Evolutionary conservation across 805 yeast genomes (phyloP).

Genomic region (Candida broadrunensis): DNA sequence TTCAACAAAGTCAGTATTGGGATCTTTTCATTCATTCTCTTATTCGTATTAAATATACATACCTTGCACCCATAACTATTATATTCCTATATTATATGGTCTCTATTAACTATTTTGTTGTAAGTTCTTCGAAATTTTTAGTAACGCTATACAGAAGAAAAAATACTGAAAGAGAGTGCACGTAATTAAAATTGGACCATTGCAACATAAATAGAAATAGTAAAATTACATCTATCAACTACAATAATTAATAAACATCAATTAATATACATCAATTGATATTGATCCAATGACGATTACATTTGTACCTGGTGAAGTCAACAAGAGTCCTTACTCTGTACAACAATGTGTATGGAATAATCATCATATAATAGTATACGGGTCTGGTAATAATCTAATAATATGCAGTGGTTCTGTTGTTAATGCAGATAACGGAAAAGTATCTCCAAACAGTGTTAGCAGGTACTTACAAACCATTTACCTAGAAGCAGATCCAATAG

Average conservation of each 20-base stretch:
- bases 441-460: slow-evolving; percentile 2
- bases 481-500: slow-evolving; percentile 60
- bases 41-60: slow-evolving; percentile 17
- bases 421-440: slow-evolving; percentile 3
- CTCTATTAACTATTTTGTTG: no score
- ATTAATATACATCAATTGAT: not conserved
- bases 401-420: slow-evolving; percentile 23
- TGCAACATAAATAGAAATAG: no score
- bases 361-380: slow-evolving; percentile 65
- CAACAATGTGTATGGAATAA: slow-evolving; percentile 65
- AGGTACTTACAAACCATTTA: slow-evolving; percentile 72
- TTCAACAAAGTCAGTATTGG: slow-evolving; percentile 15
- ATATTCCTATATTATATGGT: not conserved
- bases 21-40: not conserved
- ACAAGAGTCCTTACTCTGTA: slow-evolving; percentile 50
- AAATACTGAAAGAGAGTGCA: no score
- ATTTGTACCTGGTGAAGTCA: slow-evolving; percentile 86
- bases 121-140: no score
- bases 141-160: no score
- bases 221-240: no score
- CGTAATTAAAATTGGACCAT: not conserved
- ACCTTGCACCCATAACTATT: slow-evolving; percentile 52
- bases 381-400: slow-evolving; percentile 86
- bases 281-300: slow-evolving; percentile 50
- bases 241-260: not conserved